phyloP scores from a whole-genome alignment of 2,329 filamentous ascomycete genomes.

The Colletotrichum agaves region DNA sequence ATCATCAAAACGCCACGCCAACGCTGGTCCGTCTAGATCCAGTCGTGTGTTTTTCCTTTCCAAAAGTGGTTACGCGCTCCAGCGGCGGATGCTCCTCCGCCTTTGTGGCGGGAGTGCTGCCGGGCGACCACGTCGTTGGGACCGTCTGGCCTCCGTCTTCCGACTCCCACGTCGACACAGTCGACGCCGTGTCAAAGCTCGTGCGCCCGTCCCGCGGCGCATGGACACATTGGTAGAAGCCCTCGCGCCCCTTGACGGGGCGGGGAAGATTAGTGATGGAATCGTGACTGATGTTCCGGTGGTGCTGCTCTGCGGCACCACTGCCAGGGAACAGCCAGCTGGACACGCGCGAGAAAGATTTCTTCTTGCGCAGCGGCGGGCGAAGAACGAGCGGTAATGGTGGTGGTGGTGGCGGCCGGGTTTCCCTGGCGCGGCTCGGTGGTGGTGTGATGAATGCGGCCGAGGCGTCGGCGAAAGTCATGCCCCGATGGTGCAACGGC shows the following conservation, averaged over 20 bases:
- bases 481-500: slow-evolving; percentile 46
- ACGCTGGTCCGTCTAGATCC: slow-evolving; percentile 27
- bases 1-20: slow-evolving; percentile 33
- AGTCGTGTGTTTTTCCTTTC: slow-evolving; percentile 20
- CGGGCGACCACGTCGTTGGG: slow-evolving; percentile 61
- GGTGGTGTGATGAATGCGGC: slow-evolving; percentile 45
- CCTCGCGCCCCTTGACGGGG: slow-evolving; percentile 62
- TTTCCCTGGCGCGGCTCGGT: slow-evolving; percentile 44
- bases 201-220: slow-evolving; percentile 46
- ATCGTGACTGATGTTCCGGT: slow-evolving; percentile 56
- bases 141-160: slow-evolving; percentile 56
- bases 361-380: slow-evolving; percentile 73
- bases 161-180: slow-evolving; percentile 62
- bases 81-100: slow-evolving; percentile 50
- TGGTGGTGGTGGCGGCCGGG: slow-evolving; percentile 62
- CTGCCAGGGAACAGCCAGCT: slow-evolving; percentile 65
- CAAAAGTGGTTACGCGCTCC: slow-evolving; percentile 37
- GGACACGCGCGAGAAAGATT: slow-evolving; percentile 72
- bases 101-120: slow-evolving; percentile 54
- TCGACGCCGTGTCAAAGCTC: slow-evolving; percentile 59
- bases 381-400: slow-evolving; percentile 68
- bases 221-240: slow-evolving; percentile 68
- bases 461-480: slow-evolving; percentile 46
- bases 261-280: slow-evolving; percentile 66
- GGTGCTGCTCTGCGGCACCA: slow-evolving; percentile 44